Percentiles rank a stretch among this genome's conserved stretches.
Conservation (phyloP, 257 asterid genomes). For the Voacanga thouarsii region DNA sequence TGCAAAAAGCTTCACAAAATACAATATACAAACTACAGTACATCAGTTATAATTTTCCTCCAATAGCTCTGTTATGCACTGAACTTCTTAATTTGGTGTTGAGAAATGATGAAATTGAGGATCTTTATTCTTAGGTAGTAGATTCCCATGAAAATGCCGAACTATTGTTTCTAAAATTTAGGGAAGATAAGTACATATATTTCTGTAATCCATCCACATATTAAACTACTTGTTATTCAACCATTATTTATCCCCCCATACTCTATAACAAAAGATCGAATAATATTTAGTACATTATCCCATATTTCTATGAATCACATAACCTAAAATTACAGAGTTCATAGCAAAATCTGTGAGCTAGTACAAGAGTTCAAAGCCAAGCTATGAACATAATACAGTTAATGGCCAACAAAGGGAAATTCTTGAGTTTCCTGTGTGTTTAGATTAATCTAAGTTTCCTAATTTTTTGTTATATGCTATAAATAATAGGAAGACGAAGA, state of each 20-base stretch:
- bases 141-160: not conserved
- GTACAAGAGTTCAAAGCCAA: constrained; percentile 24
- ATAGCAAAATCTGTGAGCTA: constrained; percentile 52
- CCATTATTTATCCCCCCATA: not conserved
- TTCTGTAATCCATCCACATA: not conserved
- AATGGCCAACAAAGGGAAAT: not conserved
- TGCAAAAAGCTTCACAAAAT: no score
- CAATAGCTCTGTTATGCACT: constrained; percentile 6
- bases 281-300: not conserved
- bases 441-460: not conserved
- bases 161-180: not conserved
- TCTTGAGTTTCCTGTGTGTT: not conserved
- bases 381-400: not conserved
- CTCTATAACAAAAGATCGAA: not conserved
- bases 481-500: no score
- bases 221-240: not conserved
- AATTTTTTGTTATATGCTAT: not conserved
- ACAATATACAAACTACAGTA: constrained; percentile 42
- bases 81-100: constrained; percentile 26
- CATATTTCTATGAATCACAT: not conserved
- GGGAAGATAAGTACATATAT: not conserved
- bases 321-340: constrained; percentile 39
- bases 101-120: constrained; percentile 31
- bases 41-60: not conserved
- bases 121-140: not conserved